Percentiles rank a stretch among this genome's conserved stretches.
Conservation (phyloP, 257 asterid genomes). For the Lycium barbarum region DNA sequence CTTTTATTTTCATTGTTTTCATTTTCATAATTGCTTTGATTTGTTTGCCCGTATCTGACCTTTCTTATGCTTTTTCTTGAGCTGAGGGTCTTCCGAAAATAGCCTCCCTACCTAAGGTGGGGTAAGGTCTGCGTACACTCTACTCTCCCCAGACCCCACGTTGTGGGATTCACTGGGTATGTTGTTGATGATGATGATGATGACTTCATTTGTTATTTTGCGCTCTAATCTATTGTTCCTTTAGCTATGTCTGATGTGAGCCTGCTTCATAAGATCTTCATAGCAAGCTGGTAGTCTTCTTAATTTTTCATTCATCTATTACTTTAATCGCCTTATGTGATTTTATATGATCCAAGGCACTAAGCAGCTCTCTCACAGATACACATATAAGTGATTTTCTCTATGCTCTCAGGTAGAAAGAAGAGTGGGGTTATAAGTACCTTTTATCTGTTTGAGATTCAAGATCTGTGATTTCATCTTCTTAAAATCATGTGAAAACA, state of each 20-base stretch:
- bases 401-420: not conserved
- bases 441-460: not conserved
- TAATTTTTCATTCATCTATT: conserved; percentile 13
- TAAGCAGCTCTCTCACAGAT: conserved; percentile 23
- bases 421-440: not conserved
- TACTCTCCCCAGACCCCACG: too few relatives aligned
- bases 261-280: conserved; percentile 22
- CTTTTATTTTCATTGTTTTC: too few relatives aligned
- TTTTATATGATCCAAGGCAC: not conserved
- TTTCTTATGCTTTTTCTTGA: too few relatives aligned
- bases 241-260: not conserved
- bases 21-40: too few relatives aligned
- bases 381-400: not conserved
- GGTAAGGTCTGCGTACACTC: too few relatives aligned
- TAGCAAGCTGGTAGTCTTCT: not conserved
- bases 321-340: not conserved
- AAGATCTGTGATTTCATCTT: not conserved
- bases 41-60: too few relatives aligned
- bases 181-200: too few relatives aligned
- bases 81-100: too few relatives aligned
- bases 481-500: not conserved
- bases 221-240: conserved; percentile 14
- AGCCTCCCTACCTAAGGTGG: too few relatives aligned
- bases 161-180: too few relatives aligned
- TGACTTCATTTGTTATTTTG: not conserved